Percentiles rank a stretch among this genome's conserved stretches.
Evolutionary conservation across 768 basidiomycete species (phyloP).

Genomic region (Suillus discolor): DNA sequence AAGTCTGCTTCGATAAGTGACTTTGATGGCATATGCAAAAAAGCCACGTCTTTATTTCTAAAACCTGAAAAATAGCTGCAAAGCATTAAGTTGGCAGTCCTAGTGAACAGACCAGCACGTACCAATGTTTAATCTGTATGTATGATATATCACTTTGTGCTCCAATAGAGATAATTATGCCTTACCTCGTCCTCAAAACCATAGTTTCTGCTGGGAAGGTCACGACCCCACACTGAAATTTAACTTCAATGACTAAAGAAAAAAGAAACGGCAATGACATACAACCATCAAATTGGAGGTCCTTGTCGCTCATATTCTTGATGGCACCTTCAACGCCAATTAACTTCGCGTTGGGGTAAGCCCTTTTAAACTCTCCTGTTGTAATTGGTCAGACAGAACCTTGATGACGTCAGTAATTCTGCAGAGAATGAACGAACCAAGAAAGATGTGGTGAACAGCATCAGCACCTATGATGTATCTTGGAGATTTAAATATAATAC

Average conservation of each 20-base stretch:
- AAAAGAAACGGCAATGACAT: constrained; percentile 19
- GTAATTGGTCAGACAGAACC: constrained; percentile 25
- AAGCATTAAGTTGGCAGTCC: not conserved
- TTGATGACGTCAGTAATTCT: constrained; percentile 21
- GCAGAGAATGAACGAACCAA: constrained; percentile 41
- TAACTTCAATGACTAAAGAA: constrained; percentile 4
- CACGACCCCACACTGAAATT: constrained; percentile 57
- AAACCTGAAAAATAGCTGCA: constrained; percentile 69
- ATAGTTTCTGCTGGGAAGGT: constrained; percentile 63
- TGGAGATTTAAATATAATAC: constrained; percentile 6
- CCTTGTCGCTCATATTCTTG: constrained; percentile 53
- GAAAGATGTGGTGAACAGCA: constrained; percentile 58
- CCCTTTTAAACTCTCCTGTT: constrained; percentile 61
- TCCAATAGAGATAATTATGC: not conserved
- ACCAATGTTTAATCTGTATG: constrained; percentile 54
- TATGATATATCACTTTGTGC: not conserved
- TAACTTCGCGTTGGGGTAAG: constrained; percentile 71
- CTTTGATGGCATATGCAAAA: constrained; percentile 71
- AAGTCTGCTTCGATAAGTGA: constrained; percentile 82
- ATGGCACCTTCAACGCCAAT: constrained; percentile 64
- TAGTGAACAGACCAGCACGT: constrained; percentile 7
- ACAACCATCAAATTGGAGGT: constrained; percentile 67
- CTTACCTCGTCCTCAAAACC: constrained; percentile 76
- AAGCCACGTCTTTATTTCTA: constrained; percentile 81
- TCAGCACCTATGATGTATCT: constrained; percentile 66